Conservation (phyloP, 2,329 filamentous ascomycete genomes). For the Mariannaea elegans region DNA sequence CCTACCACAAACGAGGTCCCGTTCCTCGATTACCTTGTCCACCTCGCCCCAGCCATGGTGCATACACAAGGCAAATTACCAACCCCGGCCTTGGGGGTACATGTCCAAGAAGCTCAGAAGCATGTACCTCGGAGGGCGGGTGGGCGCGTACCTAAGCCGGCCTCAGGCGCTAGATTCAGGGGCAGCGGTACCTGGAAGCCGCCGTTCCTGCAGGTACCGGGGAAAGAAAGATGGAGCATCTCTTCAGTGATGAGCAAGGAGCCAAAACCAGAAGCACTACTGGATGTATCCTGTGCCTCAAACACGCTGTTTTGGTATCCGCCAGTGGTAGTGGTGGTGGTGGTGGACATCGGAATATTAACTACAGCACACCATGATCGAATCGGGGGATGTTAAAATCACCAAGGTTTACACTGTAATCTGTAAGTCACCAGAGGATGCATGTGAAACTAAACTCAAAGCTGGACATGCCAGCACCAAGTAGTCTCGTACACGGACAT, state of each 20-base stretch:
- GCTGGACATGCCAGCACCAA: background rate
- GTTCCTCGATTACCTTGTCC: background rate
- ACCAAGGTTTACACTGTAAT: background rate
- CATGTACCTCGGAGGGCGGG: constrained; percentile 22
- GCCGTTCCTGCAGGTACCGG: constrained; percentile 45
- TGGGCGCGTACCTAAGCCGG: constrained; percentile 23
- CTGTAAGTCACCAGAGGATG: background rate
- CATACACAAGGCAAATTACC: constrained; percentile 16
- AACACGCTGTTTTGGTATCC: background rate
- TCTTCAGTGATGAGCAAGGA: background rate
- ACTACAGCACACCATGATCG: no score
- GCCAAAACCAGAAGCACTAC: constrained; percentile 2
- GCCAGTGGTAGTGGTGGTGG: no score
- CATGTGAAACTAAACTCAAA: background rate
- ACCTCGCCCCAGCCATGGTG: background rate
- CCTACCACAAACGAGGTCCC: constrained; percentile 12
- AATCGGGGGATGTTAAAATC: background rate
- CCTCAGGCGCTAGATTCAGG: constrained; percentile 29
- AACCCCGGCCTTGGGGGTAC: constrained; percentile 3
- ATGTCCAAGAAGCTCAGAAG: constrained; percentile 5
- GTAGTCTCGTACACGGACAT: no score
- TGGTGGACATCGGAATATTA: no score
- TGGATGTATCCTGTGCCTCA: background rate
- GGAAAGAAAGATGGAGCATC: constrained; percentile 5
- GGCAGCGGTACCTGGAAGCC: constrained; percentile 31